phyloP scores from a whole-genome alignment of 768 basidiomycete genomes.

The Pholiota molesta region DNA sequence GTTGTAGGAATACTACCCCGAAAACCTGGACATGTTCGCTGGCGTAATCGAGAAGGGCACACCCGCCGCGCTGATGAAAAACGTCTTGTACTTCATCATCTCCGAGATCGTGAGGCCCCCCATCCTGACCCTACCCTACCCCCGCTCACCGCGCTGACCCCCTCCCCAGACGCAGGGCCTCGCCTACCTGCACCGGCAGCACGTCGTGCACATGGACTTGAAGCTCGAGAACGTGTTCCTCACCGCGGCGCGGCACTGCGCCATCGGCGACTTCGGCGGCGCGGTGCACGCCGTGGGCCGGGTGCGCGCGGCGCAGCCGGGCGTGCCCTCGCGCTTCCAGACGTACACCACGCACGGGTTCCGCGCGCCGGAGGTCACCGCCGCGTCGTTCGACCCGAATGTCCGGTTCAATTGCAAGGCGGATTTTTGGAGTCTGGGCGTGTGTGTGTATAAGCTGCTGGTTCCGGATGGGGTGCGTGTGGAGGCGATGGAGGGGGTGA shows the following conservation, averaged over 20 bases:
- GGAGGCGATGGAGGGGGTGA: no score
- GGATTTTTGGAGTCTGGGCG: neutral
- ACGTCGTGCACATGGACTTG: neutral
- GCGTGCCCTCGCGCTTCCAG: neutral
- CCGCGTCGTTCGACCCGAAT: neutral
- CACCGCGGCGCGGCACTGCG: neutral
- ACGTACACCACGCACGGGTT: neutral
- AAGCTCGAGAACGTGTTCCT: conserved; percentile 1
- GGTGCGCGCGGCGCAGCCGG: neutral
- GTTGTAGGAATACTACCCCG: neutral
- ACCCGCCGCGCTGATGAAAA: neutral
- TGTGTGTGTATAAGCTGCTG: neutral
- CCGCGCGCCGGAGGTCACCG: neutral
- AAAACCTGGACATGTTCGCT: neutral
- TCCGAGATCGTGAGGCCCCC: neutral
- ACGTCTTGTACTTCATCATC: neutral
- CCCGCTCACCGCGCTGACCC: neutral
- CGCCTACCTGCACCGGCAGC: neutral
- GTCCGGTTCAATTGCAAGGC: neutral
- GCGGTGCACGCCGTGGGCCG: neutral
- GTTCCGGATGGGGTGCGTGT: neutral
- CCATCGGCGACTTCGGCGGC: conserved; percentile 5
- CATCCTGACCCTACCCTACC: neutral
- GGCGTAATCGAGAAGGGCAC: neutral
- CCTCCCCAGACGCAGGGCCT: neutral